phyloP scores from a whole-genome alignment of 2,329 filamentous ascomycete genomes.

The Talaromyces pinophilus region DNA sequence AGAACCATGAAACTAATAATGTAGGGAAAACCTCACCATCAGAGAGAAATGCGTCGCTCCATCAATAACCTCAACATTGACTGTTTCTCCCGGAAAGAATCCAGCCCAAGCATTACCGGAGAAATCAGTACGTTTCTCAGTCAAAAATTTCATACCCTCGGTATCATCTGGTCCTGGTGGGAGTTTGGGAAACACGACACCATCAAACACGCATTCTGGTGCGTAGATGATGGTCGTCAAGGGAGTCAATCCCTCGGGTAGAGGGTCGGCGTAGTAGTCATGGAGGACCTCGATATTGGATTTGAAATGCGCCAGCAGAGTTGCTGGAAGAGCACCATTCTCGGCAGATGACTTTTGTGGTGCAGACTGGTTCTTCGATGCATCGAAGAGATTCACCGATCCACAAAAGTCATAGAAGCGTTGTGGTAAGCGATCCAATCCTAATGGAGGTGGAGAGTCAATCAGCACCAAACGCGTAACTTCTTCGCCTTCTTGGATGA shows the following conservation, averaged over 20 bases:
- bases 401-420: neutral
- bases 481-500: neutral
- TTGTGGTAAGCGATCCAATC: neutral
- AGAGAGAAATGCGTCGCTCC: too few relatives aligned
- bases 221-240: neutral
- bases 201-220: neutral
- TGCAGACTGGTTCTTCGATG: too few relatives aligned
- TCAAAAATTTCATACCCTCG: conserved; percentile 51
- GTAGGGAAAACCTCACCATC: too few relatives aligned
- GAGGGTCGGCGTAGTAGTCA: conserved; percentile 41
- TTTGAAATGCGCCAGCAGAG: conserved; percentile 53
- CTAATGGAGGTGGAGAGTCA: neutral
- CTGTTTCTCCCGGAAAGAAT: too few relatives aligned
- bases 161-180: conserved; percentile 42
- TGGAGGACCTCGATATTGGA: conserved; percentile 52
- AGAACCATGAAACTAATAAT: too few relatives aligned
- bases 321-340: neutral
- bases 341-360: conserved; percentile 7
- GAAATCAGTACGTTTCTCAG: conserved; percentile 51
- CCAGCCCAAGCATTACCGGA: conserved; percentile 44
- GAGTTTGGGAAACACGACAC: neutral
- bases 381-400: too few relatives aligned
- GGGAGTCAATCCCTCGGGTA: conserved; percentile 31
- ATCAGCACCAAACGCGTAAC: neutral
- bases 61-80: too few relatives aligned